Percentiles rank a stretch among this genome's conserved stretches.
phyloP scores from a whole-genome alignment of 306 rosid species.

The Dalbergia oliveri region DNA sequence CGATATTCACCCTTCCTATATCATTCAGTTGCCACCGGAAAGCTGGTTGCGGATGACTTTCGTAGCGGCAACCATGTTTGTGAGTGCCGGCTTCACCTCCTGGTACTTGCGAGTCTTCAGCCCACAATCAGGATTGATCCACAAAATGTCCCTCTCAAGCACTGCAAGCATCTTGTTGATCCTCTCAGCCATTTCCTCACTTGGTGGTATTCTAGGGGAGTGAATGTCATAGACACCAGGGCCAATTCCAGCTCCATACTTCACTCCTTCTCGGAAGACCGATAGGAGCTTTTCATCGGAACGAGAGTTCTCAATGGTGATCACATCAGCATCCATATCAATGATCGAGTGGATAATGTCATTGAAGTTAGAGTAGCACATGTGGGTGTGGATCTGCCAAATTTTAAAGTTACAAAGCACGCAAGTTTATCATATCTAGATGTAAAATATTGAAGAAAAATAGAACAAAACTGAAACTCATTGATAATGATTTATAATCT shows the following conservation, averaged over 20 bases:
- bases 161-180: slow-evolving; percentile 91
- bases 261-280: slow-evolving; percentile 91
- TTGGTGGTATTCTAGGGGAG: slow-evolving; percentile 87
- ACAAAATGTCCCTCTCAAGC: slow-evolving; percentile 81
- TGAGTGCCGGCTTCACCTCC: slow-evolving; percentile 86
- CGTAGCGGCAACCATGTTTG: slow-evolving; percentile 79
- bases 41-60: slow-evolving; percentile 78
- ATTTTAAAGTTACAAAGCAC: slow-evolving; percentile 45
- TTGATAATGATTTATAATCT: not conserved
- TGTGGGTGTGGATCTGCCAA: slow-evolving; percentile 88
- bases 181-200: slow-evolving; percentile 87
- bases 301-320: slow-evolving; percentile 94
- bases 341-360: slow-evolving; percentile 94
- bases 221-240: slow-evolving; percentile 93
- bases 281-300: slow-evolving; percentile 90
- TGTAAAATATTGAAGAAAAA: not conserved
- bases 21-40: slow-evolving; percentile 67
- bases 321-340: slow-evolving; percentile 93
- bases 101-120: slow-evolving; percentile 86
- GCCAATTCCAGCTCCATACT: slow-evolving; percentile 91
- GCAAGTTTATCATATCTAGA: not conserved
- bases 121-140: slow-evolving; percentile 93
- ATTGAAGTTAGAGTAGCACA: slow-evolving; percentile 94
- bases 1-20: slow-evolving; percentile 32
- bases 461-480: not conserved